These are phyloP conservation scores for Dendrostoma leiphaemia DNA, from an alignment of 2,329 filamentous ascomycete species.

Conservation along the genomic window DNA sequence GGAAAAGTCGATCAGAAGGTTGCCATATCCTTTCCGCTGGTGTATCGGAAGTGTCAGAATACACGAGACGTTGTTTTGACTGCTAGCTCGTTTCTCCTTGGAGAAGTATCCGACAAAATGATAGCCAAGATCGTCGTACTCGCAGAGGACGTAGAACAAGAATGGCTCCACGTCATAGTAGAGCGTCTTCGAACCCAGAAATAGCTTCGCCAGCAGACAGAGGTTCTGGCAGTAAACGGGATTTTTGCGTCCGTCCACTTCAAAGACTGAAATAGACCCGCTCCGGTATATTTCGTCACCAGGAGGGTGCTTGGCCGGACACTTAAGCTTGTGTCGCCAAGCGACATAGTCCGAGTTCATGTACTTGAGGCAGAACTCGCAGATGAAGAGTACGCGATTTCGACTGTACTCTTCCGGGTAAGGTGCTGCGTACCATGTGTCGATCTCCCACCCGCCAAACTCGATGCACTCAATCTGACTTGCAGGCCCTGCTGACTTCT, in stretches of 20 bases:
- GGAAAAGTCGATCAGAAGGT: slow-evolving; percentile 96
- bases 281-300: slow-evolving; percentile 97
- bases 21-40: slow-evolving; percentile 94
- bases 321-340: slow-evolving; percentile 97
- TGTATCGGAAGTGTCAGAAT: slow-evolving; percentile 95
- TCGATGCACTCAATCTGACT: slow-evolving; percentile 99
- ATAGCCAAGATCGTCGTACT: slow-evolving; percentile 86
- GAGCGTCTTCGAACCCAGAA: slow-evolving; percentile 96
- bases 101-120: slow-evolving; percentile 99
- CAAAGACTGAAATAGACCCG: slow-evolving; percentile 88
- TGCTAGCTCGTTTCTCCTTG: slow-evolving; percentile 93
- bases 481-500: slow-evolving; percentile 78
- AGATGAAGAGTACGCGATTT: slow-evolving; percentile 96
- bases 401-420: slow-evolving; percentile 98
- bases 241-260: slow-evolving; percentile 95
- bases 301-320: slow-evolving; percentile 91
- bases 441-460: slow-evolving; percentile 96
- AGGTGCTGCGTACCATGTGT: slow-evolving; percentile 97
- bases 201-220: slow-evolving; percentile 91
- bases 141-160: slow-evolving; percentile 94
- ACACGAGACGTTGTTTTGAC: slow-evolving; percentile 95
- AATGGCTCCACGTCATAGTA: slow-evolving; percentile 99
- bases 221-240: slow-evolving; percentile 99
- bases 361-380: slow-evolving; percentile 98
- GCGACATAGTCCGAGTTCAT: slow-evolving; percentile 99